These are phyloP conservation scores for Ilyonectria sp. DNA, from an alignment of 2,329 filamentous ascomycete species.

Conservation along the genomic window DNA sequence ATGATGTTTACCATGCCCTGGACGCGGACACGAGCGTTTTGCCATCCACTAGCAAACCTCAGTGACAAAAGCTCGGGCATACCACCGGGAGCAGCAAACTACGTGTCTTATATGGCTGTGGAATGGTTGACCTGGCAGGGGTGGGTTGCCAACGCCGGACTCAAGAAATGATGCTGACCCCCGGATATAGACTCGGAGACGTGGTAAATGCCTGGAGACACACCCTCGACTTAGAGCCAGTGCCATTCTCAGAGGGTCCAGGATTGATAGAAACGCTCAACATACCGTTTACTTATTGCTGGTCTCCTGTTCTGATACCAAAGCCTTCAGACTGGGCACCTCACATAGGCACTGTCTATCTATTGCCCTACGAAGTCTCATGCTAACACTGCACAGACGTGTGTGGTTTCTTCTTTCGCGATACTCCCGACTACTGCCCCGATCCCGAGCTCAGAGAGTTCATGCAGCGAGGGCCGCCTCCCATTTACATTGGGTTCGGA, in stretches of 20 bases:
- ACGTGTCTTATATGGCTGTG: slow-evolving; percentile 77
- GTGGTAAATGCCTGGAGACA: slow-evolving; percentile 36
- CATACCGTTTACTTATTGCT: slow-evolving; percentile 84
- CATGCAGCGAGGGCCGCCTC: slow-evolving; percentile 68
- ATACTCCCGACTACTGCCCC: slow-evolving; percentile 68
- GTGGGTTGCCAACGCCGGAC: slow-evolving; percentile 12
- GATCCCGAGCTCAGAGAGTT: slow-evolving; percentile 68
- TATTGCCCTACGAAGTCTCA: background rate
- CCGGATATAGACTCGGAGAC: slow-evolving; percentile 30
- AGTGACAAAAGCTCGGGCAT: slow-evolving; percentile 59
- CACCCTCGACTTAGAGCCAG: slow-evolving; percentile 23
- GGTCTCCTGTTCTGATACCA: slow-evolving; percentile 77
- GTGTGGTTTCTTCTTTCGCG: slow-evolving; percentile 76
- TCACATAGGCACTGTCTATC: slow-evolving; percentile 62
- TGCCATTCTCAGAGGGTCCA: slow-evolving; percentile 73
- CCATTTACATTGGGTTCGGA: slow-evolving; percentile 82
- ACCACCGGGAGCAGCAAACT: slow-evolving; percentile 68
- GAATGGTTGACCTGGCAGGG: slow-evolving; percentile 87
- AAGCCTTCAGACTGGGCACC: slow-evolving; percentile 77
- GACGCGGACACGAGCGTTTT: slow-evolving; percentile 80
- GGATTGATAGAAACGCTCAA: slow-evolving; percentile 76
- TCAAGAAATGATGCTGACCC: too few relatives aligned
- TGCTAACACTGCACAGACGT: slow-evolving; percentile 53
- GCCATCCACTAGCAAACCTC: slow-evolving; percentile 81
- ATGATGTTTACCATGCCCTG: slow-evolving; percentile 78